A percentile compares a stretch with the other conserved stretches of the same genome.
Conservation (phyloP, 1,139 yeast species). For the Nadsonia commutata region DNA sequence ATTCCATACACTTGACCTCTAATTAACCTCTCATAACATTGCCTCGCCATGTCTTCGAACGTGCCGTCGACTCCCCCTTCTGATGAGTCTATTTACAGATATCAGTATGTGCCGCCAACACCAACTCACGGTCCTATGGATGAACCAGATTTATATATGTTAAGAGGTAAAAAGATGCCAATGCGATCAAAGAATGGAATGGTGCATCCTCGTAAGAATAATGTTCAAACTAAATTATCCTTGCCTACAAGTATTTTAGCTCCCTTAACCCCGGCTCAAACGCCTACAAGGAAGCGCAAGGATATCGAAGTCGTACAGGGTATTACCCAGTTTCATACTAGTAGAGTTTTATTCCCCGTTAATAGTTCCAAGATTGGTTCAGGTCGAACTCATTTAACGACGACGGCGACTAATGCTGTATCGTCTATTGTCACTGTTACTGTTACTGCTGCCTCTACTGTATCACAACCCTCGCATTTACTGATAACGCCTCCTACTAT, state of each 20-base stretch:
- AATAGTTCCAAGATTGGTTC: constrained; percentile 8
- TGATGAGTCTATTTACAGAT: constrained; percentile 10
- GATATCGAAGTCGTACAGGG: constrained; percentile 6
- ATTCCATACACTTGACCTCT: too few species aligned
- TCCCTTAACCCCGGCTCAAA: constrained; percentile 10
- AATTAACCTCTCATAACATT: too few species aligned
- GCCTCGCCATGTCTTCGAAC: too few species aligned
- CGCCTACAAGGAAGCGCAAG: constrained; percentile 8
- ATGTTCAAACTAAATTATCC: too few species aligned
- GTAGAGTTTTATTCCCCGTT: constrained; percentile 7
- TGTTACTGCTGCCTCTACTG: too few species aligned
- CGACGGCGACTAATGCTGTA: constrained; percentile 1
- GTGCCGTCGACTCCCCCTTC: constrained; percentile 16
- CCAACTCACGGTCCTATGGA: constrained; percentile 24
- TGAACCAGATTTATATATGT: constrained; percentile 16
- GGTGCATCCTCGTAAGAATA: neutral
- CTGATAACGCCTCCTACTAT: too few species aligned
- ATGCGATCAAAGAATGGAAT: neutral
- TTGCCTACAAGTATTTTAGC: constrained; percentile 2
- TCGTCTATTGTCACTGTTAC: too few species aligned
- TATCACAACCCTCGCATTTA: too few species aligned
- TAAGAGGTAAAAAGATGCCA: neutral
- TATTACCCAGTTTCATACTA: constrained; percentile 1
- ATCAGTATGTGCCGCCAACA: constrained; percentile 20
- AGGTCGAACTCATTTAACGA: constrained; percentile 6